phyloP scores from a whole-genome alignment of 2,329 filamentous ascomycete species.

The Colletotrichum chlorophyti region DNA sequence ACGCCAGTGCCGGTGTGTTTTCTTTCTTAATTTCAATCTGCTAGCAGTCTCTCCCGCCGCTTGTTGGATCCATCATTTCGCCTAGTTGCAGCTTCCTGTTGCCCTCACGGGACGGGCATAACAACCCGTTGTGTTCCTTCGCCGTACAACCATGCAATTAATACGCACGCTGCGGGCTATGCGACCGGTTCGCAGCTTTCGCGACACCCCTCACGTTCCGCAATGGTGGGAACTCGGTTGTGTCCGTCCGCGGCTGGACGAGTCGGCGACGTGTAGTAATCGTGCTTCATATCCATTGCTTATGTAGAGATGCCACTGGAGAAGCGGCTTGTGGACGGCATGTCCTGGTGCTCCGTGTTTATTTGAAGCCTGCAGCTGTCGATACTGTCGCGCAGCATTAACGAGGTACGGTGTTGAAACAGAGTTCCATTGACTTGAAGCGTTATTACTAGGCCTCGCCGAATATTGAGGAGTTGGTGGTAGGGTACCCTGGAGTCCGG shows the following conservation, averaged over 20 bases:
- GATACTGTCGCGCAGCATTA: constrained; percentile 3
- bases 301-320: too few relatives aligned
- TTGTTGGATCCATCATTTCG: constrained; percentile 4
- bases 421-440: neutral
- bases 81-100: neutral
- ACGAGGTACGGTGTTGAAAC: constrained; percentile 23
- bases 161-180: neutral
- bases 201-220: too few relatives aligned
- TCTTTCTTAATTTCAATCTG: constrained; percentile 20
- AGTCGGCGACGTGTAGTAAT: neutral
- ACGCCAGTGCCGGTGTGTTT: constrained; percentile 12
- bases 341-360: neutral
- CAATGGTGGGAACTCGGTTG: neutral
- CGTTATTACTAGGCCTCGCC: constrained; percentile 7
- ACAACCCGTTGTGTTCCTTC: neutral
- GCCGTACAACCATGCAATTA: neutral
- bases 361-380: neutral
- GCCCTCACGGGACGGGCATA: neutral
- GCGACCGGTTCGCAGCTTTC: neutral
- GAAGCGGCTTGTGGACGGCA: neutral
- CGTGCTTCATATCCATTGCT: too few relatives aligned
- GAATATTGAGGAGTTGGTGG: neutral
- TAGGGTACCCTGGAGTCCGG: neutral
- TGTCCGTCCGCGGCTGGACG: neutral
- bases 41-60: constrained; percentile 12